A percentile compares a stretch with the other conserved stretches of the same genome.
Conservation (phyloP, 257 asterid species). For the Lavandula angustifolia region DNA sequence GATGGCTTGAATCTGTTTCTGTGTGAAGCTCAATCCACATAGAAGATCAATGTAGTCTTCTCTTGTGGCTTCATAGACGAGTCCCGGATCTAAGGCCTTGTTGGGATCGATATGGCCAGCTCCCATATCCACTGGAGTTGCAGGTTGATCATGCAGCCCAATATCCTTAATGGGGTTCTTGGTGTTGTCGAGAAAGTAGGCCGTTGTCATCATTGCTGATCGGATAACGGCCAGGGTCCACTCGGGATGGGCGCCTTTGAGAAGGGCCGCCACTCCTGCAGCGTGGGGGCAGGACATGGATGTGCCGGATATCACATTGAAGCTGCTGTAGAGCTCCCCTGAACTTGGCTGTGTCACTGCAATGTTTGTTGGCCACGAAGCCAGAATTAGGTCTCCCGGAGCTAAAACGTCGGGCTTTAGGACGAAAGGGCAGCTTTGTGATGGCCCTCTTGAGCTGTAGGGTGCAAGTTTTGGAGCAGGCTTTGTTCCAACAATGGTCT, state of each 20-base stretch:
- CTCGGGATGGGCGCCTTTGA: conserved; percentile 54
- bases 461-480: conserved; percentile 61
- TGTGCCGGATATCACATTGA: conserved; percentile 69
- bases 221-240: conserved; percentile 76
- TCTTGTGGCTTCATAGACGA: conserved; percentile 49
- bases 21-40: conserved; percentile 54
- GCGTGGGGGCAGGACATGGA: conserved; percentile 87
- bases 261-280: conserved; percentile 64
- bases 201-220: conserved; percentile 78
- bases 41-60: conserved; percentile 53
- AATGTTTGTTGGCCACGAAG: conserved; percentile 55
- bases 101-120: conserved; percentile 72
- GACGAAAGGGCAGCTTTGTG: conserved; percentile 59
- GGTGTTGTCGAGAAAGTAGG: conserved; percentile 47
- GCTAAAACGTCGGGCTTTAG: conserved; percentile 73
- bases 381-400: conserved; percentile 65
- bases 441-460: conserved; percentile 87
- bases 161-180: conserved; percentile 45
- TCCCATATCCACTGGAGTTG: conserved; percentile 70
- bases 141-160: conserved; percentile 34
- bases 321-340: conserved; percentile 43
- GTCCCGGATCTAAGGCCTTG: conserved; percentile 68
- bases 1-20: conserved; percentile 45
- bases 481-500: conserved; percentile 44
- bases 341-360: conserved; percentile 31